Evolutionary conservation across 495 filamentous ascomycete genomes (phyloP), one percentile per base, ranked within the genome.

Genomic region (Hypomontagnella submonticulosa): DNA sequence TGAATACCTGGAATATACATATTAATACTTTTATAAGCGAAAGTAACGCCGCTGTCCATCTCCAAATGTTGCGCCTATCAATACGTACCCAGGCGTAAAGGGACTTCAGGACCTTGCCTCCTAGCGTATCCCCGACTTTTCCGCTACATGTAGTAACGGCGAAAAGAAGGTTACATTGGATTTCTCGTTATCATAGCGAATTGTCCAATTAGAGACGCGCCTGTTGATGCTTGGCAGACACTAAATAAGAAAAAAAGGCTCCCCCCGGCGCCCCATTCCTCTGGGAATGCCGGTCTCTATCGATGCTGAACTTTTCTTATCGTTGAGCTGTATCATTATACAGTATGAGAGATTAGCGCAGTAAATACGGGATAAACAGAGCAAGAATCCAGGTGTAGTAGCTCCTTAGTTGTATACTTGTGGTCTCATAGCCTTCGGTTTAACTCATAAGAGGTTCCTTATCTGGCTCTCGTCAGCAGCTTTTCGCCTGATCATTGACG

Each of bases 21-120:
- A n/a, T n/a, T n/a, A n/a, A n/a, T n/a, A n/a, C n/a, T n/a, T n/a
- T n/a, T n/a, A n/a, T n/a, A n/a, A n/a, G n/a, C n/a, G n/a, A n/a
- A n/a, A n/a, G n/a, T n/a, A n/a, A n/a, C n/a, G n/a, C n/a, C n/a
- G n/a, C n/a, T n/a, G n/a, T n/a, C n/a, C n/a, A n/a, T n/a, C n/a
- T n/a, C n/a, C n/a, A n/a, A n/a, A n/a, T n/a, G n/a, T n/a, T 57
- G 52, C 52, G 51, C 52, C 64, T 58, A 67, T 62, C 53, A 58
- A 43, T 66, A 65, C 54, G 46, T 64, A 57, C 52, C 47, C 4
- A 32, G 37, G 27, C 15, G 15, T 38, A 18, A 16, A 37, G 63
- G 52, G 11, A 18, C 23, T 9, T 58, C n/a, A n/a, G n/a, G n/a
- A n/a, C n/a, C n/a, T n/a, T n/a, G n/a, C n/a, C n/a, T 52, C 51